Evolutionary conservation across 148 eudicot genomes (phyloP).

Genomic region (Bassia scoparia): DNA sequence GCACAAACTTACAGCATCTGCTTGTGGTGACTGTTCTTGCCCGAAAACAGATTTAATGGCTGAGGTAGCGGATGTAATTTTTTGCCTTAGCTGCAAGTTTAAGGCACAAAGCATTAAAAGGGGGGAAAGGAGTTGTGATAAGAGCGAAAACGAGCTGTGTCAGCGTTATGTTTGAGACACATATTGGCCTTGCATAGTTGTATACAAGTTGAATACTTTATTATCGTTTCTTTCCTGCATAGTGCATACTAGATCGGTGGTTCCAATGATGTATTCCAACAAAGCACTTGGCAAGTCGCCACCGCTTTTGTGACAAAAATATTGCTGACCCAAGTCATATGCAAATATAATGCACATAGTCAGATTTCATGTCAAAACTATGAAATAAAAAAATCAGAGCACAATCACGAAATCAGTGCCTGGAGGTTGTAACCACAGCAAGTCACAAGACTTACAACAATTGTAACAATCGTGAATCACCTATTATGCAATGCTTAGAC

Average conservation of each 20-base stretch:
- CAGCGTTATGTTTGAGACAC: too few relatives aligned
- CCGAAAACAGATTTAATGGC: slow-evolving; percentile 96
- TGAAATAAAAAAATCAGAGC: neutral
- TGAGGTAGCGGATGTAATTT: slow-evolving; percentile 87
- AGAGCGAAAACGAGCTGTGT: neutral
- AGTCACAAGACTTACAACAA: too few relatives aligned
- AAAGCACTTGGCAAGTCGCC: neutral
- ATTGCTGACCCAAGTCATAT: neutral
- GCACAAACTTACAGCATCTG: slow-evolving; percentile 58
- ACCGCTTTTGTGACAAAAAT: neutral
- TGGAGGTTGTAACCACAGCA: neutral
- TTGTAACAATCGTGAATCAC: neutral
- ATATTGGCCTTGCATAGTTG: too few relatives aligned
- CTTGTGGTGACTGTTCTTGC: slow-evolving; percentile 45
- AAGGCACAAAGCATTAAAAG: neutral
- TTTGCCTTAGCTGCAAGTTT: slow-evolving; percentile 70
- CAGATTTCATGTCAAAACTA: neutral
- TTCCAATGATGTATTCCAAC: too few relatives aligned
- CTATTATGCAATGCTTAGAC: neutral
- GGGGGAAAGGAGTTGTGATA: neutral
- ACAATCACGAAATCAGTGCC: neutral
- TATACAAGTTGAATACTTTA: too few relatives aligned
- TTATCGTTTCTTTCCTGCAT: too few relatives aligned
- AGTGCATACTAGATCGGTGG: too few relatives aligned
- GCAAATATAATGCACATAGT: neutral